Evolutionary conservation across 2,329 filamentous ascomycete species (phyloP).

Genomic region (Didymella pomorum): DNA sequence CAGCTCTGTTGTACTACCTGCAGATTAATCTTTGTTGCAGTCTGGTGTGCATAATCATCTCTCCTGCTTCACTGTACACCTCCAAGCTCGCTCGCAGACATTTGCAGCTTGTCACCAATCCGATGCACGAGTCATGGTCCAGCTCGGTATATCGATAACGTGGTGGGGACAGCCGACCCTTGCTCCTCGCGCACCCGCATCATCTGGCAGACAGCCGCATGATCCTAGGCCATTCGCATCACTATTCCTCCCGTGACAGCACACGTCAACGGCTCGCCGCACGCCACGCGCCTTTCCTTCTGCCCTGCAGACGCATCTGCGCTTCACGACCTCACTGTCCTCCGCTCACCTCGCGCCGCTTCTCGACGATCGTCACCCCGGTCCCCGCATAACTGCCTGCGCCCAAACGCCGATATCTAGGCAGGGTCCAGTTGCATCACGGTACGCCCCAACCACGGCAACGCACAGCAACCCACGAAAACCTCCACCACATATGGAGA

Average conservation of each 20-base stretch:
- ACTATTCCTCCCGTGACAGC: conserved; percentile 33
- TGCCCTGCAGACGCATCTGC: conserved; percentile 12
- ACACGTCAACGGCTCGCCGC: conserved; percentile 29
- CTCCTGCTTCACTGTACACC: neutral
- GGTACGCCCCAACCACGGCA: conserved; percentile 16
- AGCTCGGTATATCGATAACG: conserved; percentile 31
- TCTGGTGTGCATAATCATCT: neutral
- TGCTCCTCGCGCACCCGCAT: conserved; percentile 6
- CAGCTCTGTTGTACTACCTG: neutral
- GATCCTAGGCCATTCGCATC: conserved; percentile 26
- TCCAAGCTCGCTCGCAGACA: neutral
- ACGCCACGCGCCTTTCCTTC: conserved; percentile 28
- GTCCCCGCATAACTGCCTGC: conserved; percentile 9
- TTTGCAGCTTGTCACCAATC: conserved; percentile 4
- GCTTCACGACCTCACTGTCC: neutral
- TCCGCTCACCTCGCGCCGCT: conserved; percentile 5
- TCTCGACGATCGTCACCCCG: conserved; percentile 2
- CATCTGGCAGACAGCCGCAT: conserved; percentile 33
- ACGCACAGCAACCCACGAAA: conserved; percentile 6
- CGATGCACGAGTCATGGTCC: conserved; percentile 21
- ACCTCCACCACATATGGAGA: conserved; percentile 39
- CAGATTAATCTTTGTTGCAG: neutral
- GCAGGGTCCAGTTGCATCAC: conserved; percentile 21
- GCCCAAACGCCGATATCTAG: neutral
- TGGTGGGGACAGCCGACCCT: conserved; percentile 15